These are phyloP conservation scores for Phytophthora megakarya DNA, from an alignment of 352 stramenopile genomes.

Conservation along the genomic window DNA sequence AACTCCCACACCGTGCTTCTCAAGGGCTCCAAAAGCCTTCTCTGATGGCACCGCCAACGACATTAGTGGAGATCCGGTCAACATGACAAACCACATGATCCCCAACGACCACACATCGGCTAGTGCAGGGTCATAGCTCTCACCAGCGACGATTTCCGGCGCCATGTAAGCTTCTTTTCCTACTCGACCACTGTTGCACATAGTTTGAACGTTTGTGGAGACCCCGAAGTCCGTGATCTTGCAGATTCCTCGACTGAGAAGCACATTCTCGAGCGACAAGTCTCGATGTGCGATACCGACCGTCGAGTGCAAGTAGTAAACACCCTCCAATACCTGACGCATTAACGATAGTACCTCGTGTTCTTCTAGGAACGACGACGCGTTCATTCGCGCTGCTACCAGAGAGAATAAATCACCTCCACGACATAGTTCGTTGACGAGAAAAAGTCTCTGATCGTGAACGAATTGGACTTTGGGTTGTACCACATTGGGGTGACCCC, in stretches of 20 bases:
- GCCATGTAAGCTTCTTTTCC: slow-evolving; percentile 66
- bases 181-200: slow-evolving; percentile 30
- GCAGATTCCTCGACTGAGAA: slow-evolving; percentile 29
- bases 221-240: slow-evolving; percentile 71
- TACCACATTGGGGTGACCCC: slow-evolving; percentile 41
- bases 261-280: slow-evolving; percentile 62
- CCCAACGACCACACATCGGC: slow-evolving; percentile 76
- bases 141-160: slow-evolving; percentile 42
- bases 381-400: slow-evolving; percentile 14
- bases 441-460: slow-evolving; percentile 20
- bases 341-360: slow-evolving; percentile 39
- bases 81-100: slow-evolving; percentile 69
- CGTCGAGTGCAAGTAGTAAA: slow-evolving; percentile 49
- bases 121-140: slow-evolving; percentile 40
- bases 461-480: slow-evolving; percentile 30
- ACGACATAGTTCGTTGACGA: slow-evolving; percentile 59
- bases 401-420: slow-evolving; percentile 50
- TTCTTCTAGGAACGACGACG: slow-evolving; percentile 17
- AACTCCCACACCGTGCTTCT: slow-evolving; percentile 22
- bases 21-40: slow-evolving; percentile 33
- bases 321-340: slow-evolving; percentile 32
- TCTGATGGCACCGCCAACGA: slow-evolving; percentile 33
- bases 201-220: slow-evolving; percentile 25
- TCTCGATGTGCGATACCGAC: slow-evolving; percentile 58
- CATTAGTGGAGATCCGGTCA: slow-evolving; percentile 57